A percentile compares a stretch with the other conserved stretches of the same genome.
These are phyloP conservation scores for Phycomyces nitens DNA, from an alignment of 192 early-diverging fungal genomes.

Conservation along the genomic window DNA sequence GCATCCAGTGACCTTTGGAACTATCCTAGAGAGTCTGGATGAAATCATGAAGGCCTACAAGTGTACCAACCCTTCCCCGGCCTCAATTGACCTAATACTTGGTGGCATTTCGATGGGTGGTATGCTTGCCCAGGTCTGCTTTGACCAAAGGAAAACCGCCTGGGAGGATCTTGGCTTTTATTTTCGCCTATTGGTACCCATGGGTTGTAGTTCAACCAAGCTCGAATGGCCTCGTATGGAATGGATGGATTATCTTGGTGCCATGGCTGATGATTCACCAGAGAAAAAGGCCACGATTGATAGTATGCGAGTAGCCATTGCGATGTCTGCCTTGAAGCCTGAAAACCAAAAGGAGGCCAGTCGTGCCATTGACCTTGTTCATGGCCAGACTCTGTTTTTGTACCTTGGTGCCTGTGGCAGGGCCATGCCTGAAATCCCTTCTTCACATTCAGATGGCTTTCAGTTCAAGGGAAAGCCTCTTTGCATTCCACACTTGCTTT, in stretches of 20 bases:
- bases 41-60: background rate
- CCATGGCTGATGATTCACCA: background rate
- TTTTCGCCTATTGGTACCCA: background rate
- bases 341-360: background rate
- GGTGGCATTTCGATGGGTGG: constrained; percentile 24
- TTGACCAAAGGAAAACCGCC: background rate
- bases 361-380: background rate
- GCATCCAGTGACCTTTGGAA: background rate
- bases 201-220: background rate
- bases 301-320: background rate
- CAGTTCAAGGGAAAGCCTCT: background rate
- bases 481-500: background rate
- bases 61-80: background rate
- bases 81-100: background rate
- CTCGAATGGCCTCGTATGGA: background rate
- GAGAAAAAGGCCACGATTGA: background rate
- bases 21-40: background rate
- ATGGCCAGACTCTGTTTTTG: background rate
- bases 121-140: constrained; percentile 2
- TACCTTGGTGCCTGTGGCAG: background rate
- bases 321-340: background rate
- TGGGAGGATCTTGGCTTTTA: background rate
- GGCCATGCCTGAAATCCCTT: background rate
- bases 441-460: background rate
- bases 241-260: constrained; percentile 6